Evolutionary conservation across 2,329 filamentous ascomycete species (phyloP).

Genomic region (Fusarium abutilonis): DNA sequence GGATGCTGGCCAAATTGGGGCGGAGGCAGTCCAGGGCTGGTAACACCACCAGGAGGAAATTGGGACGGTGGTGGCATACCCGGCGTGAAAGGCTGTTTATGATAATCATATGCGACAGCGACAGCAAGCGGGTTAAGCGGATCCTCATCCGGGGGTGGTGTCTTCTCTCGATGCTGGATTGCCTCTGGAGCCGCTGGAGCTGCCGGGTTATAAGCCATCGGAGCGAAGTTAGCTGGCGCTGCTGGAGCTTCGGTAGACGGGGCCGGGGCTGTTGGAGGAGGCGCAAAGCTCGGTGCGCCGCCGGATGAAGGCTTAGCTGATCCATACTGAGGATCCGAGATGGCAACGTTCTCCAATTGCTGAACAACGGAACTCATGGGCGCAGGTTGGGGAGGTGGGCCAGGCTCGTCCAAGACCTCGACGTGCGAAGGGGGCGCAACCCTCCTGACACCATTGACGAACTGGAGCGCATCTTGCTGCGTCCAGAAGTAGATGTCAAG

Average conservation of each 20-base stretch:
- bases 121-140: conserved; percentile 67
- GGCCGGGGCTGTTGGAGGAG: conserved; percentile 39
- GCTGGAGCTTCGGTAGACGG: conserved; percentile 38
- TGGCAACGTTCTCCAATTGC: conserved; percentile 75
- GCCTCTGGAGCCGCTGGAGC: conserved; percentile 79
- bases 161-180: conserved; percentile 80
- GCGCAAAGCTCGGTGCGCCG: conserved; percentile 33
- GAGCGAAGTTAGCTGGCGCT: conserved; percentile 59
- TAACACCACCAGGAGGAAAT: conserved; percentile 55
- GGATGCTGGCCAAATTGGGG: conserved; percentile 59
- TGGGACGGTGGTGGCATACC: conserved; percentile 60
- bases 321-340: conserved; percentile 66
- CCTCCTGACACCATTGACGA: conserved; percentile 73
- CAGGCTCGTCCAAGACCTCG: conserved; percentile 72
- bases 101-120: conserved; percentile 66
- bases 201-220: conserved; percentile 82
- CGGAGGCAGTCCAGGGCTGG: conserved; percentile 55
- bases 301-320: conserved; percentile 36
- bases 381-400: conserved; percentile 56
- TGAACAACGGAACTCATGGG: conserved; percentile 77
- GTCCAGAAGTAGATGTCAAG: conserved; percentile 85
- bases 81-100: conserved; percentile 62
- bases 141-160: conserved; percentile 76
- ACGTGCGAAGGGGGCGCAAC: conserved; percentile 70
- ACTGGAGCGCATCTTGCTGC: conserved; percentile 73